phyloP scores from a whole-genome alignment of 2,329 filamentous ascomycete species.

The Penicillium sp. region DNA sequence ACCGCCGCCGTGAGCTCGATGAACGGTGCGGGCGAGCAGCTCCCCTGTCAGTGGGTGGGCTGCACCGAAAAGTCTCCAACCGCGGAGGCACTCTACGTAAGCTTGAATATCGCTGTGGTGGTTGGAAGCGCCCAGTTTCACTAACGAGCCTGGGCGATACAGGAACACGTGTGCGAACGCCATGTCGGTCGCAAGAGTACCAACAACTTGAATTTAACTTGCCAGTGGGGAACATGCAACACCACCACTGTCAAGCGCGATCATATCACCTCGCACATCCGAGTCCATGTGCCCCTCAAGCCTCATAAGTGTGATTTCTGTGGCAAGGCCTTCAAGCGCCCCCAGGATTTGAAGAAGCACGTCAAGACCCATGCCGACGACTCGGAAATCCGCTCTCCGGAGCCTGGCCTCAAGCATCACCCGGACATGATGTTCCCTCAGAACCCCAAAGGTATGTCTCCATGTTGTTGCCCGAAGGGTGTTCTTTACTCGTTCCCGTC shows the following conservation, averaged over 20 bases:
- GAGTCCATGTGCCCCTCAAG: slow-evolving; percentile 97
- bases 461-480: neutral
- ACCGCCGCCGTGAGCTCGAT: slow-evolving; percentile 35
- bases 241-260: slow-evolving; percentile 98
- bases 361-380: slow-evolving; percentile 98
- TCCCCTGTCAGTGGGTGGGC: slow-evolving; percentile 60
- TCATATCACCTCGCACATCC: slow-evolving; percentile 98
- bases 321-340: slow-evolving; percentile 97
- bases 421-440: slow-evolving; percentile 43
- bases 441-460: slow-evolving; percentile 37
- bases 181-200: slow-evolving; percentile 99
- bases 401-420: slow-evolving; percentile 51
- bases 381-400: slow-evolving; percentile 69
- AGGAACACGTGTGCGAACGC: slow-evolving; percentile 98
- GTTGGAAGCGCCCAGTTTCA: neutral
- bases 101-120: slow-evolving; percentile 8
- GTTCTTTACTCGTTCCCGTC: neutral
- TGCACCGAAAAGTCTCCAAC: slow-evolving; percentile 60
- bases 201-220: slow-evolving; percentile 96
- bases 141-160: slow-evolving; percentile 3
- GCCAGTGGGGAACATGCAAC: slow-evolving; percentile 93
- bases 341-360: slow-evolving; percentile 98
- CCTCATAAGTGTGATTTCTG: slow-evolving; percentile 99
- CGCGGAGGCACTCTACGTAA: slow-evolving; percentile 63
- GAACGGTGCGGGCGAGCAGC: slow-evolving; percentile 39